Conservation (phyloP, 768 basidiomycete genomes). For the Tricholomella constricta region DNA sequence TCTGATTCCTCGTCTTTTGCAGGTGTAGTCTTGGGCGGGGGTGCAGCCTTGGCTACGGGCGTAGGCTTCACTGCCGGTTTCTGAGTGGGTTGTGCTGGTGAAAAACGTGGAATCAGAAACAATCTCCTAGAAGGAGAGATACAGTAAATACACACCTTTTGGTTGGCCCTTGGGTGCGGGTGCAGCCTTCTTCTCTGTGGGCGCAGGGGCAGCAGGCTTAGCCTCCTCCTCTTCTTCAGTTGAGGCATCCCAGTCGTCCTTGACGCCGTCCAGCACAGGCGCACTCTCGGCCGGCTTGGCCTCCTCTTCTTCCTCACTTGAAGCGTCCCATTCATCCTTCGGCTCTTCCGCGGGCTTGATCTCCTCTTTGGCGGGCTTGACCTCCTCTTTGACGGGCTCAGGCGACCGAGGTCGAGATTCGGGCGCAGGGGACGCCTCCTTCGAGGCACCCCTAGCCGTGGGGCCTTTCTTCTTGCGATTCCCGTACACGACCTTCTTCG, state of each 20-base stretch:
- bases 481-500: conserved; percentile 82
- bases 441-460: conserved; percentile 44
- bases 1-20: conserved; percentile 32
- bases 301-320: conserved; percentile 21
- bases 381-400: conserved; percentile 31
- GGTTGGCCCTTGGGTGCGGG: conserved; percentile 3
- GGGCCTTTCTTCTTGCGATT: conserved; percentile 79
- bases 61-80: conserved; percentile 26
- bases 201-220: conserved; percentile 19
- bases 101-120: neutral
- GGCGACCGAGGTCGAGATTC: conserved; percentile 58
- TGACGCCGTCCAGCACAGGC: conserved; percentile 22
- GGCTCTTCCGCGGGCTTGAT: conserved; percentile 30
- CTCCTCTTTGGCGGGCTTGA: conserved; percentile 24
- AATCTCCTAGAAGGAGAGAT: neutral
- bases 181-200: conserved; percentile 8
- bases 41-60: conserved; percentile 23
- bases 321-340: conserved; percentile 41
- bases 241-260: conserved; percentile 64
- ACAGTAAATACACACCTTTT: conserved; percentile 10
- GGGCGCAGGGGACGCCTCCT: conserved; percentile 55
- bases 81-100: conserved; percentile 14
- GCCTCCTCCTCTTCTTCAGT: conserved; percentile 58
- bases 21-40: conserved; percentile 15
- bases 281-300: conserved; percentile 33